Evolutionary conservation across 306 rosid genomes (phyloP).

Genomic region (Vachellia collinsii): DNA sequence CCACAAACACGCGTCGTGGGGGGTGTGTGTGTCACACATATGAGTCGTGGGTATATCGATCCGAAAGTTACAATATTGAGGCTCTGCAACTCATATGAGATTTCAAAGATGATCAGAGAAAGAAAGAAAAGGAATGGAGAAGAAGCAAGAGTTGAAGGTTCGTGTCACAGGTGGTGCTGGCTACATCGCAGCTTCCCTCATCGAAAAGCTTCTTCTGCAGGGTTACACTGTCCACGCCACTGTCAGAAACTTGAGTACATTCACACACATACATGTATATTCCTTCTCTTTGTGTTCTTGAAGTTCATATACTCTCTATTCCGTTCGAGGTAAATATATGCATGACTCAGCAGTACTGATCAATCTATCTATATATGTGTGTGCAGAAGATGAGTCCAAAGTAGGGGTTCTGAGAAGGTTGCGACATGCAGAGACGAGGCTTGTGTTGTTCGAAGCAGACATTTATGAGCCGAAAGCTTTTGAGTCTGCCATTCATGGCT

Average conservation of each 20-base stretch:
- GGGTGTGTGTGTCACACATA: too few relatives aligned
- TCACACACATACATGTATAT: rapidly evolving
- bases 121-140: neutral
- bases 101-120: neutral
- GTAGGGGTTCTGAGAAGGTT: constrained; percentile 43
- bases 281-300: neutral
- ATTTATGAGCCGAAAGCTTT: constrained; percentile 43
- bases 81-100: too few relatives aligned
- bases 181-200: constrained; percentile 47
- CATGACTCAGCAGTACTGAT: too few relatives aligned
- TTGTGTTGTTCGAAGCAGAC: constrained; percentile 56
- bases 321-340: too few relatives aligned
- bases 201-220: constrained; percentile 46
- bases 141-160: constrained; percentile 25
- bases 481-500: constrained; percentile 47
- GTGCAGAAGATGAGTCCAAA: constrained; percentile 47
- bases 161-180: constrained; percentile 64
- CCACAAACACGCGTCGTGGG: too few relatives aligned
- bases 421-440: constrained; percentile 37
- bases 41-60: too few relatives aligned
- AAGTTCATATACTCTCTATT: neutral
- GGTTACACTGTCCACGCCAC: constrained; percentile 64
- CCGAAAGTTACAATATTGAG: too few relatives aligned
- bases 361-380: neutral
- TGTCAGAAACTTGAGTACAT: constrained; percentile 50